Base-by-base conservation (phyloP, 2,329 filamentous ascomycete species). In the Colletotrichum brevisporum region DNA sequence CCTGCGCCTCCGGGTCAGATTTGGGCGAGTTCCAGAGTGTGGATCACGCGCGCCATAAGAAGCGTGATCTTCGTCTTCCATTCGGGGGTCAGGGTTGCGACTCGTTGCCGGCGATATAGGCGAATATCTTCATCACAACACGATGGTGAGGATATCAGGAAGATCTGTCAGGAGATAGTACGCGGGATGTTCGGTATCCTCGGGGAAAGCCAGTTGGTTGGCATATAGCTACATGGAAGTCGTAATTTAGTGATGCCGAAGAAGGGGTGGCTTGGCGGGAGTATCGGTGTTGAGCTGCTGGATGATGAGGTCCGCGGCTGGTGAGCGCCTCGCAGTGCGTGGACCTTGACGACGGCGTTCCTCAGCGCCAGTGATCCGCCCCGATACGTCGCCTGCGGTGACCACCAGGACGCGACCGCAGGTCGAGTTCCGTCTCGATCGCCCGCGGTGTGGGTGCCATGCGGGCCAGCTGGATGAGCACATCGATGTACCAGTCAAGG, bases 401-500 rank as follows among this genome's bases (percentile, higher is more conserved):
- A n/a, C n/a, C n/a, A n/a, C n/a, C n/a, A n/a, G n/a, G n/a, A n/a
- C n/a, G n/a, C n/a, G n/a, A n/a, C n/a, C n/a, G n/a, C n/a, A n/a
- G n/a, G n/a, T 80, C 77, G 8, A 77, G 67, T 48, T 84, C 83
- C 5, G 76, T 76, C 6, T 84, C 82, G 8, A 76, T 74, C 8
- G 76, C 75, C 47, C 83, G 81, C 54, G 86, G 81, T n/a, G 83
- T 74, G 0, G 83, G 92, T 21, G 91, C 84, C 81, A 93, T 86
- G 76, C 91, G 90, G 48, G 97, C 90, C 15, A 99, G 87, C 77
- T 97, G 94, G 5, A 94, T 92, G 36, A 99, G 83, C 31, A 97
- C 89, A 73, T 96, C 93, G 73, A 98, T 92, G 78, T 98, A 98
- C 96, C 96, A 99, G 73, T 98, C 95, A 78, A 99, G 99, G 77